Evolutionary conservation across 192 early-diverging fungal species (phyloP).

Genomic region (Phycomyces blakesleeanus): DNA sequence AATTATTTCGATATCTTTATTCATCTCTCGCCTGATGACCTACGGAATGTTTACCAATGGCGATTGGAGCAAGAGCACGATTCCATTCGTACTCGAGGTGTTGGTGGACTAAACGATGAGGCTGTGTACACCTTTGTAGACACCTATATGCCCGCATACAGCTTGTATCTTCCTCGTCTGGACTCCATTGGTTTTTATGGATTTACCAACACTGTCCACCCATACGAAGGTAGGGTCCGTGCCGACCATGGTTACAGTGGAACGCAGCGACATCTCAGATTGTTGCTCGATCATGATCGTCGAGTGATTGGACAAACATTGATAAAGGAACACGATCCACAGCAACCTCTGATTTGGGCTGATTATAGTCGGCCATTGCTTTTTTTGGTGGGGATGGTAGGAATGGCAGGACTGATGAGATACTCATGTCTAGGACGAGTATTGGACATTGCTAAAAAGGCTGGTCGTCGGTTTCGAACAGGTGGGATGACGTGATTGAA

Average conservation of each 20-base stretch:
- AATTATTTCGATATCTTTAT: slow-evolving; percentile 74
- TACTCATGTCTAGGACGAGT: too few relatives aligned
- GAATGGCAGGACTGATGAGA: too few relatives aligned
- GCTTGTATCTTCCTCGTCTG: slow-evolving; percentile 51
- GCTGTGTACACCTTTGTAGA: slow-evolving; percentile 82
- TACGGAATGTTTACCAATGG: slow-evolving; percentile 78
- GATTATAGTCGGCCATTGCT: background rate
- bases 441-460: too few relatives aligned
- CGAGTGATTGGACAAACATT: slow-evolving; percentile 13
- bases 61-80: slow-evolving; percentile 81
- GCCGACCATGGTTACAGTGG: slow-evolving; percentile 6
- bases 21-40: slow-evolving; percentile 57
- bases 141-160: slow-evolving; percentile 86
- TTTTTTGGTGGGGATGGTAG: background rate
- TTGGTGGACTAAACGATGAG: slow-evolving; percentile 62
- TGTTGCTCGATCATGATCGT: slow-evolving; percentile 39
- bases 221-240: slow-evolving; percentile 21
- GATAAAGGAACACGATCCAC: background rate
- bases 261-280: slow-evolving; percentile 33
- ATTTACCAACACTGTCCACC: background rate
- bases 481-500: too few relatives aligned
- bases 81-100: slow-evolving; percentile 40
- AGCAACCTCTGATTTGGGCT: background rate
- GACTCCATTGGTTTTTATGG: slow-evolving; percentile 46
- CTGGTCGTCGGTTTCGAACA: too few relatives aligned